Evolutionary conservation across 805 yeast species (phyloP), one percentile per base, ranked within the genome.

Genomic region (Pichia deserticola): DNA sequence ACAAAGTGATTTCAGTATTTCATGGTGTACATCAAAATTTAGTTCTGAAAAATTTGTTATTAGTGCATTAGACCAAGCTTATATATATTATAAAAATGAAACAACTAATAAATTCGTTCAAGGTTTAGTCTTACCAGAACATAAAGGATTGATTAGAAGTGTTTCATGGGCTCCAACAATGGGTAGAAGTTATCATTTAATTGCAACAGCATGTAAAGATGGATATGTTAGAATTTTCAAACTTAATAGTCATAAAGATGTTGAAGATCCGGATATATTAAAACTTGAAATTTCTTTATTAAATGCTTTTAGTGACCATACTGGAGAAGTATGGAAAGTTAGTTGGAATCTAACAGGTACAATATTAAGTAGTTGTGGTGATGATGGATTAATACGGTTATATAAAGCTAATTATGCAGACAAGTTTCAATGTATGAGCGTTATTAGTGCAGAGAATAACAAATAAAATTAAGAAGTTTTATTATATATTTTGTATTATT

Each of bases 81-180:
- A 82, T 51, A 78, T 92, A n/a, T 89, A 84, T 64, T 75, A 60
- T 48, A 63, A 61, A 51, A 76, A 77, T 52, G 67, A 71, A 33
- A 64, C 67, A 32, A 81, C 79, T 34, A 60, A 59, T 51, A 82
- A 77, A 59, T 73, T 78, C 54, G 70, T 71, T 11, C 73, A 77
- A 48, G 81, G 81, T 0, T 80, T 85, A 35, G 79, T 78, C 52
- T 71, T 92, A 28, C 86, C 89, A 3, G 97, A 89, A 38, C 97
- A 90, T 63, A 76, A 78, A 48, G 96, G 96, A 3, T 73, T 92
- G 39, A 88, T 92, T 35, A 74, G 98, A 60, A 85, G 89, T 15
- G 88, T 90, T 5, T 76, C 90, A 33, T 92, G 99, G 99, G 98
- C 98, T 0, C 97, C 98, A 3, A 81, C 95, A 0, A 87, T 90